A percentile compares a stretch with the other conserved stretches of the same genome.
phyloP scores from a whole-genome alignment of 805 yeast genomes.

The Candida fluviatilis region DNA sequence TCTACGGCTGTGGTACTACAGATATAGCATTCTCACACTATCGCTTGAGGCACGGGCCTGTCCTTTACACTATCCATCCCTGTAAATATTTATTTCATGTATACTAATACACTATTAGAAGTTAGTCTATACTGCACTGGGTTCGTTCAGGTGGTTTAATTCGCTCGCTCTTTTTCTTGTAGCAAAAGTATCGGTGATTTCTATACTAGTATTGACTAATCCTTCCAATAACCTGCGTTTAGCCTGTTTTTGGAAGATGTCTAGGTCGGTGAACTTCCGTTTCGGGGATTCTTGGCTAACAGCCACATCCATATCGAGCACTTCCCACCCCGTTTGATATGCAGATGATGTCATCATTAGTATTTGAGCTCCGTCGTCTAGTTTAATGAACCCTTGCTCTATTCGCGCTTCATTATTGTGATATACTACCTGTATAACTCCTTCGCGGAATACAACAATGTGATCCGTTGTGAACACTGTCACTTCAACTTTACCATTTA shows the following conservation, averaged over 20 bases:
- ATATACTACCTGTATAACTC: not conserved
- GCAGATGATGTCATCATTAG: not conserved
- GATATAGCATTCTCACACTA: too few species aligned
- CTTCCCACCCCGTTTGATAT: not conserved
- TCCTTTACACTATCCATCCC: too few species aligned
- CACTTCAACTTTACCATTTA: not conserved
- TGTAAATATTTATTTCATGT: constrained; percentile 4
- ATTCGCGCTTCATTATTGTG: not conserved
- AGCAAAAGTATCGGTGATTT: constrained; percentile 25
- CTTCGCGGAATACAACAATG: not conserved
- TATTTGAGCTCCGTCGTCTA: not conserved
- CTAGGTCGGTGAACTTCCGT: not conserved
- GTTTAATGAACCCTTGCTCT: not conserved
- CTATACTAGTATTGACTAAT: constrained; percentile 11
- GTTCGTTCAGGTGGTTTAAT: not conserved
- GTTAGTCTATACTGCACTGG: not conserved
- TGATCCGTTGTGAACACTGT: not conserved
- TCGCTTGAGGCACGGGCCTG: too few species aligned
- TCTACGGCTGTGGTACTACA: too few species aligned
- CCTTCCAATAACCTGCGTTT: constrained; percentile 2
- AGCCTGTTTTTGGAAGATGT: not conserved
- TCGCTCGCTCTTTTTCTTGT: constrained; percentile 9
- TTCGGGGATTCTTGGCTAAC: not conserved
- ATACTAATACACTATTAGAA: constrained; percentile 6
- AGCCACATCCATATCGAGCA: not conserved